Evolutionary conservation across 73 alveolate species (phyloP), one percentile per base, ranked within the genome.

Genomic region (Strombidium stylifer): DNA sequence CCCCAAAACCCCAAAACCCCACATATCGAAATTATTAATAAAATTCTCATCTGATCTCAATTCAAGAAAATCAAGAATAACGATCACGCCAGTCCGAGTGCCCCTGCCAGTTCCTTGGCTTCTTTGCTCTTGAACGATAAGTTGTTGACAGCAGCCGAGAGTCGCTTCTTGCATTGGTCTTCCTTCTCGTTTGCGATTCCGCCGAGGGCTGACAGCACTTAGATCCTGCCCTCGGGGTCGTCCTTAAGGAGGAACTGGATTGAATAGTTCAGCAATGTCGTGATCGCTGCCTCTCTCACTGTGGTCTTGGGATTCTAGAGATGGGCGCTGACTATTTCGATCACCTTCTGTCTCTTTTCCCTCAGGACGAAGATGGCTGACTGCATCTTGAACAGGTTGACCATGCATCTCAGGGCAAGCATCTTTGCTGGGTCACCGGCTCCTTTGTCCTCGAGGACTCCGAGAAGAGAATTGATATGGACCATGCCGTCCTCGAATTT

Each of bases 151-250:
- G 10, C 10, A 32, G 42, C 42, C 42, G 10, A 4, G 42, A 32
- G 4, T 32, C 42, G 4, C 42, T 6, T 32, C n/a, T 32, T 6
- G 10, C 10, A 6, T 10, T 32, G 42, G 4, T 4, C 42, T 6
- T 32, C 42, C 10, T 4, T 32, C 42, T 32, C 42, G 10, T 10
- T 32, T 32, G 42, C 42, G 10, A 32, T 10, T 4, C 42, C 10
- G 42, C 42, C 10, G 42, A 32, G n/a, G 4, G 84, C 85, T 20
- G 93, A 71, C 25, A 82, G 42, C 10, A 79, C 41, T 72, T 88
- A 93, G 27, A 81, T 51, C n/a, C 86, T 79, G n/a, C 90, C 94
- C 44, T 92, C 94, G 28, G 81, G 54, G 57, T 88, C 97, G 20
- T 85, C 79, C 58, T 37, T 73, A 14, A 73, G 71, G 16, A 81